These are phyloP conservation scores for Halophytophthora batemanensis DNA, from an alignment of 352 stramenopile species.

Conservation along the genomic window DNA sequence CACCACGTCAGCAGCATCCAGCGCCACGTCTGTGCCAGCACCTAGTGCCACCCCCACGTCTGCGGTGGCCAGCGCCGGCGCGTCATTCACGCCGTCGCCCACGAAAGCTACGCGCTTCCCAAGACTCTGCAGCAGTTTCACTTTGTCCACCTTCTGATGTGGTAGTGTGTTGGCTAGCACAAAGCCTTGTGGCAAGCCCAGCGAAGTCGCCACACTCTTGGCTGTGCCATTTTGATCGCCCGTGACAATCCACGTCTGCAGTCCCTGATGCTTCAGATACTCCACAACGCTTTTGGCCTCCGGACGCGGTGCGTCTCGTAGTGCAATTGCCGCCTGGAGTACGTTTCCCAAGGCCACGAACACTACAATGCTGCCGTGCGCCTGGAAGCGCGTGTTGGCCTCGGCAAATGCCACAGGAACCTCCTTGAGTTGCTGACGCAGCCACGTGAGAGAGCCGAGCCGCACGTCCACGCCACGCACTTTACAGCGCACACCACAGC, in stretches of 20 bases:
- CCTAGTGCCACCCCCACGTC: conserved; percentile 68
- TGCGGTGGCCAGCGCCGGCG: conserved; percentile 59
- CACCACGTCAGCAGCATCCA: conserved; percentile 72
- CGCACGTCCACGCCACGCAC: conserved; percentile 31
- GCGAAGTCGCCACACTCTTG: conserved; percentile 38
- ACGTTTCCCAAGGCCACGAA: conserved; percentile 53
- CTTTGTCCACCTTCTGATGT: conserved; percentile 78
- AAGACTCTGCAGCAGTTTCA: conserved; percentile 61
- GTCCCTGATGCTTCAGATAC: conserved; percentile 42
- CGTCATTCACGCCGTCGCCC: conserved; percentile 74
- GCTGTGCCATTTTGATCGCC: conserved; percentile 69
- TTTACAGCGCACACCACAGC: conserved; percentile 51
- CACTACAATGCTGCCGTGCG: conserved; percentile 58
- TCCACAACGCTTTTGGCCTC: conserved; percentile 58
- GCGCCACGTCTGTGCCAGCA: conserved; percentile 61
- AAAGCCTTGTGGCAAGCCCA: conserved; percentile 52
- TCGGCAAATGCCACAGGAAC: conserved; percentile 39
- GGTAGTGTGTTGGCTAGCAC: conserved; percentile 65
- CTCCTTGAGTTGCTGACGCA: conserved; percentile 39
- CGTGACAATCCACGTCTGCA: conserved; percentile 76
- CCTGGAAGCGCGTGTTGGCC: conserved; percentile 42
- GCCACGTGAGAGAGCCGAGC: conserved; percentile 70
- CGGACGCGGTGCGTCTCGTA: conserved; percentile 45
- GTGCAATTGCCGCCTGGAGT: conserved; percentile 48
- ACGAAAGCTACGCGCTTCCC: conserved; percentile 75